Evolutionary conservation across 208 protist genomes (phyloP), one percentile per base, ranked within the genome.

Genomic region (Tritrichomonas foetus): DNA sequence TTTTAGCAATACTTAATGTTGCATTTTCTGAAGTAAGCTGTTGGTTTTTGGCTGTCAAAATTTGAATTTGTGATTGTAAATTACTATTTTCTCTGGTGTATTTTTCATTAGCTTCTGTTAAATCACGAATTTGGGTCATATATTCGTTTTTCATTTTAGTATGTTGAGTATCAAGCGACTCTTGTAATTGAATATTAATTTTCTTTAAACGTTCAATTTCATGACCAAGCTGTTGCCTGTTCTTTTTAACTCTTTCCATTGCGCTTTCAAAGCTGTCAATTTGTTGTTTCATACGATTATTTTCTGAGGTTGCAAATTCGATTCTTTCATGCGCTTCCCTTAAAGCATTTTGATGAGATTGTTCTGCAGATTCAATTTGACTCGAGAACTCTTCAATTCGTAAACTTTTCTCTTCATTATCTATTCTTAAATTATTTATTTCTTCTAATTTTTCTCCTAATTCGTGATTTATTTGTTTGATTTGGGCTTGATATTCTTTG

Each of bases 121-220:
- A 22, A 3, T 30, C 33, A 50, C 22, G 33, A 47, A 82, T 82
- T 20, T 33, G 44, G 0, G 41, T 0, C 27, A 3, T 9, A 30
- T 82, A 82, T 47, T 82, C 41, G 30, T 50, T 39, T 82, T 82
- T 82, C 74, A 82, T 82, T 3, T 27, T 39, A 82, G 44, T 82
- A 8, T 44, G 39, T 50, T 82, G 74, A 16, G 33, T 50, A 27
- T 82, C 74, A 20, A 82, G 30, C 27, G 74, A 47, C 1, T 82
- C 74, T 14, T 33, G 3, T 22, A 82, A 16, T 47, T 53, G 44
- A 16, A 20, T 53, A 49, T 89, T 89, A 13, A 36, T 33, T 0
- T 47, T n/a, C 27, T 89, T 25, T 33, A 89, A 27, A 16, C 78
- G 9, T 39, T 89, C 47, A 27, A 89, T 89, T 89, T 89, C n/a